Evolutionary conservation across 164 flowering plant species (phyloP).

Genomic region (Akebia trifoliata): DNA sequence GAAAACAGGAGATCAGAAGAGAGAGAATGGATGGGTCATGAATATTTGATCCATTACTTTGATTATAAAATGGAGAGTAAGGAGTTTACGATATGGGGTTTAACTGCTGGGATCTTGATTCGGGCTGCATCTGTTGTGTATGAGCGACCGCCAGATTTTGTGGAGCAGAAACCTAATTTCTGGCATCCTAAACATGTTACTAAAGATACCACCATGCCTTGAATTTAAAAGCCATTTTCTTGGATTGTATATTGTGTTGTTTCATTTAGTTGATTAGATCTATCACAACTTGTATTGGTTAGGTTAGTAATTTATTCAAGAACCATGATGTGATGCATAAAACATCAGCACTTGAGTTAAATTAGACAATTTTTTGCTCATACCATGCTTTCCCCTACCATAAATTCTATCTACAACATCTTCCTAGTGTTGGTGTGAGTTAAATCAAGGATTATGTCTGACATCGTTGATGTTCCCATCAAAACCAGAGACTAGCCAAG

Average conservation of each 20-base stretch:
- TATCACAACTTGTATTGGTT: background rate
- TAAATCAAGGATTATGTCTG: too few relatives aligned
- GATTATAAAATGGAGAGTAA: constrained; percentile 48
- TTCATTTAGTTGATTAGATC: background rate
- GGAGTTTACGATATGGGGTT: constrained; percentile 73
- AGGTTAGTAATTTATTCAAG: background rate
- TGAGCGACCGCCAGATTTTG: constrained; percentile 64
- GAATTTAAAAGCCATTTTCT: constrained; percentile 8
- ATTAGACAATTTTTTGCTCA: too few relatives aligned
- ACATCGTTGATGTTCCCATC: too few relatives aligned
- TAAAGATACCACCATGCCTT: constrained; percentile 28
- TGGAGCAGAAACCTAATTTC: constrained; percentile 57
- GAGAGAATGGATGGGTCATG: constrained; percentile 70
- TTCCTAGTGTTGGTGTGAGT: too few relatives aligned
- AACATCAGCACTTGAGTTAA: too few relatives aligned
- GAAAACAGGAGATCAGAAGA: constrained; percentile 63
- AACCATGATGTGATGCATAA: too few relatives aligned
- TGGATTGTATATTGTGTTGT: background rate
- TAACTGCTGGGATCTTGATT: constrained; percentile 83
- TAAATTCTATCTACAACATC: too few relatives aligned
- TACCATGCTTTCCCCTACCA: too few relatives aligned
- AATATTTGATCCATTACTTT: constrained; percentile 66
- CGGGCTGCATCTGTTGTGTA: constrained; percentile 80
- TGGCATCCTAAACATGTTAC: constrained; percentile 30
- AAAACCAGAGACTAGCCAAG: too few relatives aligned